phyloP scores from a whole-genome alignment of 106 monocot genomes.

The Dioscorea dumetorum region DNA sequence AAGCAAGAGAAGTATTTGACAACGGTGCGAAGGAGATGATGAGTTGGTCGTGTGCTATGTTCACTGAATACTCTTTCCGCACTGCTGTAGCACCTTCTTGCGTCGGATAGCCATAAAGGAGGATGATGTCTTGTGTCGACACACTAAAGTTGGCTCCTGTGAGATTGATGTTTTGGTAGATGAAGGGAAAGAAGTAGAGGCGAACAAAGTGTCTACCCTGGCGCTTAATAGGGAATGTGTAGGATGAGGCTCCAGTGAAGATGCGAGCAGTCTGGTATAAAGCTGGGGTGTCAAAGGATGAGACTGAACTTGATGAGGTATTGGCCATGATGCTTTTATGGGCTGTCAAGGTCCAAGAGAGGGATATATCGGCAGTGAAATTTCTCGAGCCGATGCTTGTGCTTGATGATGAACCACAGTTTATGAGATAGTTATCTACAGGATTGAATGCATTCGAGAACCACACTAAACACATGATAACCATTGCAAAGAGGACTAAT shows the following conservation, averaged over 20 bases:
- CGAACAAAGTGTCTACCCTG: conserved; percentile 67
- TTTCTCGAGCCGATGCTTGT: conserved; percentile 22
- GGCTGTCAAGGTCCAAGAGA: conserved; percentile 24
- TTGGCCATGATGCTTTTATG: conserved; percentile 25
- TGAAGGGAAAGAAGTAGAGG: conserved; percentile 71
- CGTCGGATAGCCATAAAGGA: conserved; percentile 32
- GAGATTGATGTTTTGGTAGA: conserved; percentile 39
- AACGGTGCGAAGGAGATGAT: conserved; percentile 40
- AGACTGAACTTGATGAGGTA: conserved; percentile 23
- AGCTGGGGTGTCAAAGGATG: conserved; percentile 18
- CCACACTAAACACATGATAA: conserved; percentile 1
- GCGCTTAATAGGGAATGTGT: conserved; percentile 34
- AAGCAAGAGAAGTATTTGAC: conserved; percentile 30
- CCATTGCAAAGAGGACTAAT: not conserved
- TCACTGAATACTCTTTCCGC: conserved; percentile 45
- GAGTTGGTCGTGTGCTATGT: conserved; percentile 21
- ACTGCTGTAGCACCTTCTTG: conserved; percentile 10
- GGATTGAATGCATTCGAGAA: conserved; percentile 31
- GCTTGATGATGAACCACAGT: conserved; percentile 56
- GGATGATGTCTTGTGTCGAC: conserved; percentile 25
- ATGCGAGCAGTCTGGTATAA: conserved; percentile 62
- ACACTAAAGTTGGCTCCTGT: conserved; percentile 39
- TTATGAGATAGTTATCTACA: conserved; percentile 66
- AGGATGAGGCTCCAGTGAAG: conserved; percentile 40
- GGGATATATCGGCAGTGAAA: conserved; percentile 41